Base-by-base conservation (phyloP, 2,329 filamentous ascomycete genomes). In the Bimuria novae-zelandiae region DNA sequence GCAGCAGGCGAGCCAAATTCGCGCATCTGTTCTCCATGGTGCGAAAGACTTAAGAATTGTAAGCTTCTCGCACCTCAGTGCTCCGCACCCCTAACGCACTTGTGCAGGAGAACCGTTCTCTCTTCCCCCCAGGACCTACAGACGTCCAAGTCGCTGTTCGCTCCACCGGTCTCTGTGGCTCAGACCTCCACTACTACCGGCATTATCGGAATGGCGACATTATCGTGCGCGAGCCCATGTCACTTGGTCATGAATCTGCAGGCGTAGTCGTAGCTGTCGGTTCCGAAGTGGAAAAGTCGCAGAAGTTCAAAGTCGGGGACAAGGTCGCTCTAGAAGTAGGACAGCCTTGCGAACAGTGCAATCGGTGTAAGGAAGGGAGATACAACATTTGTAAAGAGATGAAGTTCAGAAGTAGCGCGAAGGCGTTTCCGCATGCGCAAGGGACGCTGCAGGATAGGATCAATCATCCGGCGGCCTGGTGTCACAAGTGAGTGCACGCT, bases 271-370 rank as follows among this genome's bases (percentile, higher is more conserved):
- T 91, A 49, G 82, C 84, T 40, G 79, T 90, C 35, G 92, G 91
- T 17, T 71, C 81, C 1, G 78, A 77, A 11, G 88, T 91, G 5
- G 84, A 36, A 16, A 16, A 44, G 19, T 44, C 41, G 27, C 41
- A 77, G 37, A 76, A 75, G 27, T 83, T 96, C 57, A 77, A 83
- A 61, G 70, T 81, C 10, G 92, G 92, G 52, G 92, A 97, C 76
- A 87, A 89, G 64, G 88, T 97, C 17, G 92, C 93, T n/a, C 80
- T 97, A 36, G 93, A 97, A 80, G 93, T 95, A 12, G 93, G 93
- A 45, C 83, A 90, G 47, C 90, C 92, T 0, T 97, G 93, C 78
- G 86, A 89, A 33, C 67, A 71, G 35, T 87, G 84, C 65, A 71
- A 77, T 19, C 73, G 81, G 46, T 87, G 84, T 65, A 72, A 75